These are phyloP conservation scores for Senna siamea DNA, from an alignment of 306 rosid species.

Conservation along the genomic window DNA sequence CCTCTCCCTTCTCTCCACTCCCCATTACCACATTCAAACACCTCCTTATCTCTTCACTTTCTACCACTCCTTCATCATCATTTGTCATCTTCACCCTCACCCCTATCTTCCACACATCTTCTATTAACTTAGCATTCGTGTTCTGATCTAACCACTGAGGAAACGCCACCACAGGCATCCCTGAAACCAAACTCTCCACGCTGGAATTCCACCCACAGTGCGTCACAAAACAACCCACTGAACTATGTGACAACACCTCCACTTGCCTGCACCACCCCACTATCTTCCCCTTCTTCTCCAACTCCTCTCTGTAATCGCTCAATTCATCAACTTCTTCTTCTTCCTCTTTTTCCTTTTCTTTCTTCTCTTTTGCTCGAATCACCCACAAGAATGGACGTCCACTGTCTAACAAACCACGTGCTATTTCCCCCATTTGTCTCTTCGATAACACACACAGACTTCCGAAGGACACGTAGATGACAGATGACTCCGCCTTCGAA, in stretches of 20 bases:
- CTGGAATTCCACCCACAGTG: slow-evolving; percentile 50
- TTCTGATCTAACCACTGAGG: slow-evolving; percentile 38
- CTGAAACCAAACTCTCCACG: slow-evolving; percentile 23
- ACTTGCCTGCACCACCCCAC: slow-evolving; percentile 63
- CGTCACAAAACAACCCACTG: slow-evolving; percentile 43
- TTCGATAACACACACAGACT: slow-evolving; percentile 39
- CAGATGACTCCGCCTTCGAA: slow-evolving; percentile 46
- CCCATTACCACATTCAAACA: slow-evolving; percentile 42
- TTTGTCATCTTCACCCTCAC: slow-evolving; percentile 24
- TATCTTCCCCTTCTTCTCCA: slow-evolving; percentile 46
- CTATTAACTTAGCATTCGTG: slow-evolving; percentile 33
- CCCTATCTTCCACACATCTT: slow-evolving; percentile 45
- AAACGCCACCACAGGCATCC: slow-evolving; percentile 40
- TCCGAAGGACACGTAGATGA: slow-evolving; percentile 73
- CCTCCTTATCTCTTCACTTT: slow-evolving; percentile 31
- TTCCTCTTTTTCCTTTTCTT: not conserved
- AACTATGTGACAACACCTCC: slow-evolving; percentile 52
- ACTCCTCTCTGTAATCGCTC: slow-evolving; percentile 15
- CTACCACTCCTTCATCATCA: slow-evolving; percentile 16
- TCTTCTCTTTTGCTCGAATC: slow-evolving; percentile 40
- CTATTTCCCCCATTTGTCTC: slow-evolving; percentile 65
- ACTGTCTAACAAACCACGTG: slow-evolving; percentile 52
- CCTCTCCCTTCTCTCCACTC: slow-evolving; percentile 30
- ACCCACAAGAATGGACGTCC: slow-evolving; percentile 64
- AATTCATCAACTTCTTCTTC: too few species aligned